Conservation (phyloP, 1,284 basidiomycete species). For the Termitomyces sp. region DNA sequence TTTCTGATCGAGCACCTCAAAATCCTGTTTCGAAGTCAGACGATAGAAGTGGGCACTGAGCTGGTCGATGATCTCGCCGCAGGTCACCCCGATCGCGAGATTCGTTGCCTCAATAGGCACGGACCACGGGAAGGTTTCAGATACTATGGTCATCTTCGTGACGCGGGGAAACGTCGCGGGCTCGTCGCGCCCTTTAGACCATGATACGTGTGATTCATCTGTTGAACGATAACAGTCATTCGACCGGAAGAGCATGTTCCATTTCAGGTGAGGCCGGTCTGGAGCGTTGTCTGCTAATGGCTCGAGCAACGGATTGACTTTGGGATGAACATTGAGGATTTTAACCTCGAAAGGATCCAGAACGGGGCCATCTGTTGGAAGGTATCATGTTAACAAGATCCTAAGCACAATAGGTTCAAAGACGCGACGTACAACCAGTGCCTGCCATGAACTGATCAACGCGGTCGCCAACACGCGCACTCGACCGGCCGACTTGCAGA, state of each 20-base stretch:
- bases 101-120: slow-evolving; percentile 49
- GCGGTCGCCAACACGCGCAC: slow-evolving; percentile 27
- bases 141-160: slow-evolving; percentile 45
- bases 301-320: slow-evolving; percentile 57
- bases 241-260: slow-evolving; percentile 71
- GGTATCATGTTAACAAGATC: background rate
- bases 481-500: slow-evolving; percentile 7
- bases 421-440: slow-evolving; percentile 29
- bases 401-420: background rate
- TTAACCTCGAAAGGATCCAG: slow-evolving; percentile 54
- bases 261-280: slow-evolving; percentile 50
- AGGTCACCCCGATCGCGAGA: slow-evolving; percentile 56
- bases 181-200: slow-evolving; percentile 59
- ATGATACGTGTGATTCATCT: slow-evolving; percentile 55
- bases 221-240: slow-evolving; percentile 56
- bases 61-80: slow-evolving; percentile 64
- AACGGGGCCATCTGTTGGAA: slow-evolving; percentile 58
- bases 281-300: slow-evolving; percentile 41
- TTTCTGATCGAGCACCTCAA: slow-evolving; percentile 30
- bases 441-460: slow-evolving; percentile 33
- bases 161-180: slow-evolving; percentile 75
- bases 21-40: slow-evolving; percentile 48
- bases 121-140: slow-evolving; percentile 53
- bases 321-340: slow-evolving; percentile 41
- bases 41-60: slow-evolving; percentile 46